Conservation (phyloP, 2,329 filamentous ascomycete genomes). For the Apiospora phragmitis region DNA sequence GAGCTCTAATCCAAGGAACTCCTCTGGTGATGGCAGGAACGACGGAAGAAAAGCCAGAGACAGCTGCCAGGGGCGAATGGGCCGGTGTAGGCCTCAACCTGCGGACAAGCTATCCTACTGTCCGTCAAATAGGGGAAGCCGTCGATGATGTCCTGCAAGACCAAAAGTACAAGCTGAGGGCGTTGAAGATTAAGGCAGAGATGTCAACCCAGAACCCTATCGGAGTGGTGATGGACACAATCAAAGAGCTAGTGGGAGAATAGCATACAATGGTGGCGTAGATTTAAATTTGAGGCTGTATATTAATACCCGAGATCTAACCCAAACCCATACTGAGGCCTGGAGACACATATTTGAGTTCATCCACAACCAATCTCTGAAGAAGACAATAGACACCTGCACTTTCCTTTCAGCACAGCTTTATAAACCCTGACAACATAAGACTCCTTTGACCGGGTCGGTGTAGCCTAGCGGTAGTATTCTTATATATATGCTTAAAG, state of each 20-base stretch:
- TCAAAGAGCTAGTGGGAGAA: slow-evolving; percentile 8
- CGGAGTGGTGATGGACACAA: slow-evolving; percentile 8
- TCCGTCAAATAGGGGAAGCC: not conserved
- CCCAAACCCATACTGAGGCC: not conserved
- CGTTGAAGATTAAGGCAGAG: slow-evolving; percentile 12
- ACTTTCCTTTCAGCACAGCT: not conserved
- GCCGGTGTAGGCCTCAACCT: slow-evolving; percentile 6
- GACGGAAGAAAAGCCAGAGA: slow-evolving; percentile 2
- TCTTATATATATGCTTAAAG: not conserved
- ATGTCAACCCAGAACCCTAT: slow-evolving; percentile 5
- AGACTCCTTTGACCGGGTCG: not conserved
- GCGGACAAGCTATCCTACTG: slow-evolving; percentile 8
- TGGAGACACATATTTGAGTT: not conserved
- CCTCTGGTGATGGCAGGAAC: slow-evolving; percentile 9
- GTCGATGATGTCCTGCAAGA: slow-evolving; percentile 10
- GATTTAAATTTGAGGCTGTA: not conserved
- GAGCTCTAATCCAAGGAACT: slow-evolving; percentile 15
- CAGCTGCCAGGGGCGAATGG: not conserved
- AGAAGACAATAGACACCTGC: not conserved
- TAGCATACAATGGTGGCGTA: not conserved
- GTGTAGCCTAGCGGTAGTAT: not conserved
- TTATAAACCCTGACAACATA: not conserved
- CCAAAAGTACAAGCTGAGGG: slow-evolving; percentile 9
- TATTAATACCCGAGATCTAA: not conserved
- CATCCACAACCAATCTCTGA: not conserved